These are phyloP conservation scores for Celoporthe dispersa DNA, from an alignment of 2,329 filamentous ascomycete species.

Conservation along the genomic window DNA sequence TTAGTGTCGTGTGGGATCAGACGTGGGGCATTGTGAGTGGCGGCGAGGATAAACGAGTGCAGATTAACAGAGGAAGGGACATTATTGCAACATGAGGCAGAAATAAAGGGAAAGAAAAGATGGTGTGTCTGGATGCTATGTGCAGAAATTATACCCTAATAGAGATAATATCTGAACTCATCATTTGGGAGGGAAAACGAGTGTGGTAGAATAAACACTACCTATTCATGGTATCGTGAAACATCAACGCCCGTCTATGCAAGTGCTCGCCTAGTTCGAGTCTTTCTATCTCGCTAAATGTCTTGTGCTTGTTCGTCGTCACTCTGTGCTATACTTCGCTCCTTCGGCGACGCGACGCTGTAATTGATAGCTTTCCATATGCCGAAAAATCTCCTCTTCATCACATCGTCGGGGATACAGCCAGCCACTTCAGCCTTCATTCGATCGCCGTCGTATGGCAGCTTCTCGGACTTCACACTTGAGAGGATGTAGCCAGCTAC, in stretches of 20 bases:
- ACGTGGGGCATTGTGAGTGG: constrained; percentile 87
- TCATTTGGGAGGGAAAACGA: constrained; percentile 3
- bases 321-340: neutral
- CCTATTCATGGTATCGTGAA: constrained; percentile 21
- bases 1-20: constrained; percentile 84
- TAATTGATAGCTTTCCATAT: constrained; percentile 36
- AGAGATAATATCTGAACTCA: constrained; percentile 23
- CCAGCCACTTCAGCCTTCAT: constrained; percentile 51
- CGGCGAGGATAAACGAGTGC: constrained; percentile 92
- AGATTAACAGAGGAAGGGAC: constrained; percentile 77
- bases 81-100: constrained; percentile 44
- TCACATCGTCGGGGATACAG: constrained; percentile 35
- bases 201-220: neutral
- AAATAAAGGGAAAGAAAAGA: constrained; percentile 2
- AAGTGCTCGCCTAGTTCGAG: neutral
- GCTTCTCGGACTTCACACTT: constrained; percentile 53
- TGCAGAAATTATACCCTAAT: constrained; percentile 33
- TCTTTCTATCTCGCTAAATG: neutral
- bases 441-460: constrained; percentile 54
- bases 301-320: neutral
- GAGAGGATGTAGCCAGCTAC: constrained; percentile 64
- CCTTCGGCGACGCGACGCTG: neutral
- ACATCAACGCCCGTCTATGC: constrained; percentile 2
- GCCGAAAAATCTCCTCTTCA: constrained; percentile 35
- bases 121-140: constrained; percentile 12